Base-by-base conservation (phyloP, 805 yeast species). In the Nakazawaea anatomiae region DNA sequence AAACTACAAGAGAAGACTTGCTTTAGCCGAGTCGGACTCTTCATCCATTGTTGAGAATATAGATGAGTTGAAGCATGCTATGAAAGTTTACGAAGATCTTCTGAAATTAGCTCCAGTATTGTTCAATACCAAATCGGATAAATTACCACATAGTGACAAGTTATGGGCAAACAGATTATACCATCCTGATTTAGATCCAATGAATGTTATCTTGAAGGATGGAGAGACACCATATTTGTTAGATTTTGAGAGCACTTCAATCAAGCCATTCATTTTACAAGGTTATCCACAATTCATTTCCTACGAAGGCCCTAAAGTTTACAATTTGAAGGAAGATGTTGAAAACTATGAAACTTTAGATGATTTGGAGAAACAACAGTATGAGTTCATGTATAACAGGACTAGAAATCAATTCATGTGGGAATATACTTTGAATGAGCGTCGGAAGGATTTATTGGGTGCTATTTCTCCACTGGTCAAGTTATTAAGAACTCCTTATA, bases 341-440 rank as follows among this genome's bases (percentile, higher is more conserved):
- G 89, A 86, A 42, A 82, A 80, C 46, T 91, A 73, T 66, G 80
- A 79, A 4, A 70, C 76, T 50, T 70, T 91, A 68, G 79, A 79
- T 46, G 95, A 86, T 41, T 69, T 78, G 42, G 94, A 89, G 57
- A 79, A 85, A 68, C 83, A 81, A 55, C 91, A 91, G 65, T 87
- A 87, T 60, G 84, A 85, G 60, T 91, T 87, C 69, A 88, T 92
- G 83, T 84, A 84, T 67, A 83, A 83, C 59, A 83, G 92, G 68
- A 91, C 98, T 5, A 83, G 97, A 74, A 89, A 91, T 65, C 96
- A 92, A 68, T 83, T 86, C 58, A 68, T 87, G 52, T 92, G 96
- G 91, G 98, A 92, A 68, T 69, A 79, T 53, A 79, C 83, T 29
- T 73, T 91, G 58, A 88, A 86, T 60, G 77, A 79, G 44, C 75